These are phyloP conservation scores for Blastobotrys raffinosifermentans DNA, from an alignment of 1,139 yeast species.

Conservation along the genomic window DNA sequence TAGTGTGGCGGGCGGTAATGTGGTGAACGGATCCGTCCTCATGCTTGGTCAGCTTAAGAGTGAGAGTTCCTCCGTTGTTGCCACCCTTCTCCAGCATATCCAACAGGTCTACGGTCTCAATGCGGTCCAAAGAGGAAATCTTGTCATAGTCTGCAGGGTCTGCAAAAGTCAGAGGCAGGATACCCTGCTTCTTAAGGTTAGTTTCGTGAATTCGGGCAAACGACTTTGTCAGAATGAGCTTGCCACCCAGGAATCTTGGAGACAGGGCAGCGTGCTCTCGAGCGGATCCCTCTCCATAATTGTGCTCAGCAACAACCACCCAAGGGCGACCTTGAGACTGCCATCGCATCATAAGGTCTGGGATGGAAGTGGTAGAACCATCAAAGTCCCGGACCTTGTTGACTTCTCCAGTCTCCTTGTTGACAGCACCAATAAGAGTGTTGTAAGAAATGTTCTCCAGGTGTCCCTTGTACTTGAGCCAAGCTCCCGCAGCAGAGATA, in stretches of 20 bases:
- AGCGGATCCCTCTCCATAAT: conserved; percentile 98
- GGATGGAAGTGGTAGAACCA: conserved; percentile 69
- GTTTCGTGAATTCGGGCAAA: conserved; percentile 96
- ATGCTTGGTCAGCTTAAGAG: conserved; percentile 61
- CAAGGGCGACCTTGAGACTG: conserved; percentile 78
- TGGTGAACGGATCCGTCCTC: conserved; percentile 64
- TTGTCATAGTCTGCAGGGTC: conserved; percentile 83
- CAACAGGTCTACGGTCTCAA: conserved; percentile 69
- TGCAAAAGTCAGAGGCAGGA: conserved; percentile 89
- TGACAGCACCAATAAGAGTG: conserved; percentile 94
- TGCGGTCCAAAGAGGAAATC: conserved; percentile 66
- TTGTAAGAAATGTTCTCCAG: conserved; percentile 91
- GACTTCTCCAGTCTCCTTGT: conserved; percentile 94
- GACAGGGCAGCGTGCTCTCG: conserved; percentile 98
- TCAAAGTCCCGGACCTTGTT: conserved; percentile 85
- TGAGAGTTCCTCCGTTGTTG: conserved; percentile 75
- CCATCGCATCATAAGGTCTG: conserved; percentile 97
- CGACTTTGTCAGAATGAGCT: conserved; percentile 82
- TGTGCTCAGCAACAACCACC: conserved; percentile 95
- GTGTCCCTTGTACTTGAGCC: conserved; percentile 98
- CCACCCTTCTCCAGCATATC: conserved; percentile 81
- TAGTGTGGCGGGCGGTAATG: conserved; percentile 81
- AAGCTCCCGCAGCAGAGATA: conserved; percentile 98
- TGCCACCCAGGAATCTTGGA: conserved; percentile 90
- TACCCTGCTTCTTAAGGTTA: conserved; percentile 91